A percentile compares a stretch with the other conserved stretches of the same genome.
phyloP scores from a whole-genome alignment of 2,329 filamentous ascomycete genomes.

The Botryosphaeria dothidea region DNA sequence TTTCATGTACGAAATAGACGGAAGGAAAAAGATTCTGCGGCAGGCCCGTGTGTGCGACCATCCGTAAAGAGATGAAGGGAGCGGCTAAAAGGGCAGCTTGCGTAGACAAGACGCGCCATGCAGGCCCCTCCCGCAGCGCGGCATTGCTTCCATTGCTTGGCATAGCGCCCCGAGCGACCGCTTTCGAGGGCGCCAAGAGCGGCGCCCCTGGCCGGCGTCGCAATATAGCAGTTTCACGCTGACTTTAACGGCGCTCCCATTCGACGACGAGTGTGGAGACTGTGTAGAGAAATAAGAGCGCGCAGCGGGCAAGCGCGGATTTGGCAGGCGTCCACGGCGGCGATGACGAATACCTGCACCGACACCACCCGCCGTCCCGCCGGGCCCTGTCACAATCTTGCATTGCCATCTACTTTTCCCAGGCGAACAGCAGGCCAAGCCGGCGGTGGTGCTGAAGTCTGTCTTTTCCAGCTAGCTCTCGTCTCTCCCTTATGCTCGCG shows the following conservation, averaged over 20 bases:
- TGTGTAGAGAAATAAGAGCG: neutral
- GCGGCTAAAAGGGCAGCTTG: constrained; percentile 2
- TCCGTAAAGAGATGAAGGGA: neutral
- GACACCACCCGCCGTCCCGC: neutral
- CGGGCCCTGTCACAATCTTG: neutral
- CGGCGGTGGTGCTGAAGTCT: neutral
- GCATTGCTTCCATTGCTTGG: constrained; percentile 13
- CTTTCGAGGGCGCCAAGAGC: neutral
- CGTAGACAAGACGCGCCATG: constrained; percentile 14
- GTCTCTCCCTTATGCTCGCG: constrained; percentile 18
- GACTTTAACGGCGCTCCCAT: neutral
- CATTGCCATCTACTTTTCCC: neutral
- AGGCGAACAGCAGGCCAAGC: constrained; percentile 4
- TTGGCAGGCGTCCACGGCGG: neutral
- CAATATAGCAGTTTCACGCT: constrained; percentile 15
- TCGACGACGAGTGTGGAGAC: constrained; percentile 2
- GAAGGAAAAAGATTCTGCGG: neutral
- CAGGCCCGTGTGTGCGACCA: neutral
- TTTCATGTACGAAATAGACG: neutral
- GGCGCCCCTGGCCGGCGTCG: constrained; percentile 2
- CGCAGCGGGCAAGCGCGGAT: neutral
- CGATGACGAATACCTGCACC: constrained; percentile 8
- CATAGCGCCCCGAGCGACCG: neutral
- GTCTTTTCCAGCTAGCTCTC: neutral
- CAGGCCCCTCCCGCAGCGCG: neutral